A percentile compares a stretch with the other conserved stretches of the same genome.
These are phyloP conservation scores for Parmales sp. DNA, from an alignment of 108 stramenopile species.

Conservation along the genomic window DNA sequence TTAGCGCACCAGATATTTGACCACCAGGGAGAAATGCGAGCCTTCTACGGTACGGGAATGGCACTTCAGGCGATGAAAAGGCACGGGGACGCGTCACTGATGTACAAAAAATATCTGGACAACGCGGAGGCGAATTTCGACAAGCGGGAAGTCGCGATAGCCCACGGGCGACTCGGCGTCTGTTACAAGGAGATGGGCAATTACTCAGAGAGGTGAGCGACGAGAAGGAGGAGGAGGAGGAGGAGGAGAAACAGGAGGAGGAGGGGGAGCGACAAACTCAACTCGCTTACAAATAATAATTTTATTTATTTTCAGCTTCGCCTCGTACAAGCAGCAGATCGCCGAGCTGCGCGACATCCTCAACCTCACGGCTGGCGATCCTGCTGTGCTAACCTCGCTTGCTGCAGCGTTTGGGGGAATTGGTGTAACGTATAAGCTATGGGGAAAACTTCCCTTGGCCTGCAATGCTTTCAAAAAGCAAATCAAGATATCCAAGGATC, in stretches of 20 bases:
- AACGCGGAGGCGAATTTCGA: not conserved
- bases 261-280: not conserved
- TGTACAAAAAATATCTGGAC: slow-evolving; percentile 1
- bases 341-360: not conserved
- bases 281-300: not conserved
- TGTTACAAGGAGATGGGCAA: not conserved
- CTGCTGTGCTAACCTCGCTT: not conserved
- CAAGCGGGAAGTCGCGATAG: not conserved
- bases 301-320: not conserved
- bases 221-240: not conserved
- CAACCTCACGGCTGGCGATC: not conserved
- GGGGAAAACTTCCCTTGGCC: not conserved
- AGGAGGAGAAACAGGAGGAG: slow-evolving; percentile 5
- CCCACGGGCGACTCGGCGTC: not conserved
- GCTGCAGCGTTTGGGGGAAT: not conserved
- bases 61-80: not conserved
- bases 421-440: not conserved
- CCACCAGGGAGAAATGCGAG: slow-evolving; percentile 5
- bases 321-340: not conserved
- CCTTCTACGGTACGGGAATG: slow-evolving; percentile 3
- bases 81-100: not conserved
- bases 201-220: no score
- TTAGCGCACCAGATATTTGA: slow-evolving; percentile 4
- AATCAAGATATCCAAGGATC: not conserved
- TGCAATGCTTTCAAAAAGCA: not conserved